Base-by-base conservation (phyloP, 306 rosid species). In the Lablab purpureus region DNA sequence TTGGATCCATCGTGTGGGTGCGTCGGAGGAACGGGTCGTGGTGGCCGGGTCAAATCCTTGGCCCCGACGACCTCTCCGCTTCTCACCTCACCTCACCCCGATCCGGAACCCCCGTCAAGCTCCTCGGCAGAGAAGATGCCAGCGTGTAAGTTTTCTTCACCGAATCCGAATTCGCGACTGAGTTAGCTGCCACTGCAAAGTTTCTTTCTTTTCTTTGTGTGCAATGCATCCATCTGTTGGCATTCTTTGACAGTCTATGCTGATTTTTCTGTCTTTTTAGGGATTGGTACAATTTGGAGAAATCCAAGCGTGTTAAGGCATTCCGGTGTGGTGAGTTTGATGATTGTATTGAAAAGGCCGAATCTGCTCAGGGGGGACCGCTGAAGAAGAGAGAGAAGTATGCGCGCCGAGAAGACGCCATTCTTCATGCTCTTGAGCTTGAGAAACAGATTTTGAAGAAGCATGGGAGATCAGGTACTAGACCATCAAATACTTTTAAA, bases 221-320 rank as follows among this genome's bases (percentile, higher is more conserved):
- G 21, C 63, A 18, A 1, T 62, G 22, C 43, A 25, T 71, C 60
- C 50, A 12, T 80, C 45, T 18, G 12, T 54, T 66, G 0, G 49
- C 49, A 43, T 43, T 43, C 49, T 43, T 40, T 36, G 0, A 28
- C 15, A 8, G 30, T 71, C 1, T 43, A 4, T 67, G 12, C 46
- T 65, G 10, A 18, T 62, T 62, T 71, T 28, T 14, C 3, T 43
- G 1, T 62, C 55, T 52, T 28, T 25, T 15, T 71, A 94, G 98
- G 80, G 98, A 92, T 82, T 94, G 98, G 97, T 94, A 94, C 87
- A 94, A 94, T 87, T 85, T 94, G 85, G 98, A 94, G 83, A 94
- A 94, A 85, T 94, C 98, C 32, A 94, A 94, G 92, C 97, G 98
- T 18, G 98, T 94, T 19, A 94, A 94, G 84, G 87, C 94, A 43